Percentiles rank a stretch among this genome's conserved stretches.
phyloP scores from a whole-genome alignment of 108 stramenopile genomes.

The Craspedostauros australis region DNA sequence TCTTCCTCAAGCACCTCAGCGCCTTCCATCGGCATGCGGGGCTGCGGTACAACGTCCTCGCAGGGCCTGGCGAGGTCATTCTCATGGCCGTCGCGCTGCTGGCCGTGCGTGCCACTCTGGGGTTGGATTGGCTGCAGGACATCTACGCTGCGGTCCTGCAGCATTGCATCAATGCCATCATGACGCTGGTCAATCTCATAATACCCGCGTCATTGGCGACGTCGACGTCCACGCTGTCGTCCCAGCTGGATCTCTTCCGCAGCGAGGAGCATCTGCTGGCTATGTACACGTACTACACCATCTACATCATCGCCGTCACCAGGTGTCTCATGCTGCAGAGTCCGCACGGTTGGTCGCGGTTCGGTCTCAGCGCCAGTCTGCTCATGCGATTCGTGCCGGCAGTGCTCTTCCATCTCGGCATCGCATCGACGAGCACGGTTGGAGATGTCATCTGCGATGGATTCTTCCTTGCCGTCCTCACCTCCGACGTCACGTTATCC shows the following conservation, averaged over 20 bases:
- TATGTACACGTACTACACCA: conserved; percentile 59
- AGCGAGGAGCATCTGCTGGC: no score
- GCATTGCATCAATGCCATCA: conserved; percentile 39
- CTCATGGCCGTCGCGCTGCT: conserved; percentile 43
- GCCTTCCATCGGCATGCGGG: conserved; percentile 84
- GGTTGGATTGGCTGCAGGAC: conserved; percentile 65
- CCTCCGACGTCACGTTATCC: conserved; percentile 76
- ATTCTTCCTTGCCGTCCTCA: conserved; percentile 80
- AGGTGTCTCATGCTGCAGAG: conserved; percentile 48
- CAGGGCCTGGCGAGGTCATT: conserved; percentile 87
- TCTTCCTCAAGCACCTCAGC: conserved; percentile 81
- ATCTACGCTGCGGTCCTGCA: conserved; percentile 45
- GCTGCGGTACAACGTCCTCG: conserved; percentile 72
- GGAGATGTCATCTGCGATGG: conserved; percentile 80
- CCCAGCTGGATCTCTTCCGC: no score
- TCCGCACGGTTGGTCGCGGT: conserved; percentile 75
- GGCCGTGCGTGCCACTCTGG: conserved; percentile 61
- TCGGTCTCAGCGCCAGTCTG: conserved; percentile 66
- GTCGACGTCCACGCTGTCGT: no score
- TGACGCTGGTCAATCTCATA: no score
- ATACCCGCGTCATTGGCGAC: no score
- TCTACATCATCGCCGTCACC: conserved; percentile 60
- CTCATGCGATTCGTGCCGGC: conserved; percentile 76
- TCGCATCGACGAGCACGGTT: conserved; percentile 21
- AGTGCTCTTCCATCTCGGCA: conserved; percentile 49